Evolutionary conservation across 495 filamentous ascomycete species (phyloP).

Genomic region (Penicilliopsis zonata): DNA sequence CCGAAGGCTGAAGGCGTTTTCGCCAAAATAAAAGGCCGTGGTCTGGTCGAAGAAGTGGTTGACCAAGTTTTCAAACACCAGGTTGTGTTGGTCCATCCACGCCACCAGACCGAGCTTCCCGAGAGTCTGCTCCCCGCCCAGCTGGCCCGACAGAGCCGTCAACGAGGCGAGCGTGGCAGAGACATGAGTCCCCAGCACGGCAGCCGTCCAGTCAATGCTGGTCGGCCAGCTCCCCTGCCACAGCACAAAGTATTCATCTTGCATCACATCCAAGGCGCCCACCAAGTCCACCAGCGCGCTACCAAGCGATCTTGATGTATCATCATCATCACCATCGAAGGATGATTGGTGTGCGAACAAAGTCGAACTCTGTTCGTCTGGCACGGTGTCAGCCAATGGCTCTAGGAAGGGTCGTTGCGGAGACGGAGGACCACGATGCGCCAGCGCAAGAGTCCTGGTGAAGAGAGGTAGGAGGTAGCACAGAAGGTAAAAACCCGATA

Average conservation of each 20-base stretch:
- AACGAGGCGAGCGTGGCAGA: slow-evolving; percentile 56
- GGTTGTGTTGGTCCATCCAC: slow-evolving; percentile 17
- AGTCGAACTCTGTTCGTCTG: too few species aligned
- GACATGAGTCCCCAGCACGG: slow-evolving; percentile 73
- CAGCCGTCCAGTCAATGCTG: slow-evolving; percentile 90
- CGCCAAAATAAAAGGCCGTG: slow-evolving; percentile 72
- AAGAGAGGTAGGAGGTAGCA: too few species aligned
- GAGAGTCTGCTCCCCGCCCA: slow-evolving; percentile 8
- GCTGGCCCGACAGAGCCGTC: slow-evolving; percentile 26
- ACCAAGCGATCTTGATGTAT: too few species aligned
- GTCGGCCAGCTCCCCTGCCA: slow-evolving; percentile 76
- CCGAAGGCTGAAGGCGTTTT: slow-evolving; percentile 64
- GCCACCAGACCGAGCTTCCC: slow-evolving; percentile 13
- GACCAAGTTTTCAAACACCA: slow-evolving; percentile 57
- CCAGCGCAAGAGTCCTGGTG: too few species aligned
- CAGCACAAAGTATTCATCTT: slow-evolving; percentile 62
- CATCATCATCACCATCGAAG: too few species aligned
- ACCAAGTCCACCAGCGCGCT: slow-evolving; percentile 34
- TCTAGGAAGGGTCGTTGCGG: too few species aligned
- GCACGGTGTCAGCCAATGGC: too few species aligned
- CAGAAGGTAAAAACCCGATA: too few species aligned
- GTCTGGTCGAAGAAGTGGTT: slow-evolving; percentile 73
- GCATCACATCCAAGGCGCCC: slow-evolving; percentile 59
- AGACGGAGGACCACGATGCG: too few species aligned
- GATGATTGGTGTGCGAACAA: neutral